These are phyloP conservation scores for Phytopythium montanum DNA, from an alignment of 352 stramenopile genomes.

Conservation along the genomic window DNA sequence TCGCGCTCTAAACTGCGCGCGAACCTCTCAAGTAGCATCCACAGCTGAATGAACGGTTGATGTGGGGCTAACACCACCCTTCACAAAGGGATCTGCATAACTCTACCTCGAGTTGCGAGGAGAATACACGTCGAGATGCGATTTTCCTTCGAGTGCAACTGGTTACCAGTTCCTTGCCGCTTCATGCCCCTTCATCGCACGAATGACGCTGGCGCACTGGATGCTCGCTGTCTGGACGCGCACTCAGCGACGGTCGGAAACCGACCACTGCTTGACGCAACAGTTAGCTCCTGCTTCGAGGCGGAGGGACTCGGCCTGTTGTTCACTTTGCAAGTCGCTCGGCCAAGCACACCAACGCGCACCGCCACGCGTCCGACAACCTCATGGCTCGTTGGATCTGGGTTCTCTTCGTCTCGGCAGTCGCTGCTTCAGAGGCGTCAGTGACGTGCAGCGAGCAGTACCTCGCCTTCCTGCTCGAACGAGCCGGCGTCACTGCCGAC, in stretches of 20 bases:
- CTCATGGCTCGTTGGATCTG: not conserved
- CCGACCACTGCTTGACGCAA: not conserved
- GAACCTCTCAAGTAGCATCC: not conserved
- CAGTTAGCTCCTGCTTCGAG: no score
- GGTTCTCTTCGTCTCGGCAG: not conserved
- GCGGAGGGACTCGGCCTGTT: no score
- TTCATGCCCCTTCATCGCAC: not conserved
- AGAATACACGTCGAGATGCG: not conserved
- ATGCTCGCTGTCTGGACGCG: not conserved
- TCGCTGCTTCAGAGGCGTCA: not conserved
- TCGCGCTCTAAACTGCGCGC: not conserved
- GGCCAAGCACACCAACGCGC: not conserved
- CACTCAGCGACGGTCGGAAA: constrained; percentile 1
- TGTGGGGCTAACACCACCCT: not conserved
- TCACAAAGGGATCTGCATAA: no score
- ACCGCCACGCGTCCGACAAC: not conserved
- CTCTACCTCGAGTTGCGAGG: not conserved
- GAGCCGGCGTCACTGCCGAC: not conserved
- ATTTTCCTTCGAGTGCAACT: not conserved
- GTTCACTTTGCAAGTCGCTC: not conserved
- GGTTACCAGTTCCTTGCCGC: not conserved
- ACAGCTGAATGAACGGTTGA: not conserved
- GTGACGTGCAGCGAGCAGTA: not conserved
- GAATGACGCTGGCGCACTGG: not conserved
- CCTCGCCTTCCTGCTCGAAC: not conserved